A percentile compares a stretch with the other conserved stretches of the same genome.
These are phyloP conservation scores for Pseudocercospora eumusae DNA, from an alignment of 2,329 filamentous ascomycete genomes.

Conservation along the genomic window DNA sequence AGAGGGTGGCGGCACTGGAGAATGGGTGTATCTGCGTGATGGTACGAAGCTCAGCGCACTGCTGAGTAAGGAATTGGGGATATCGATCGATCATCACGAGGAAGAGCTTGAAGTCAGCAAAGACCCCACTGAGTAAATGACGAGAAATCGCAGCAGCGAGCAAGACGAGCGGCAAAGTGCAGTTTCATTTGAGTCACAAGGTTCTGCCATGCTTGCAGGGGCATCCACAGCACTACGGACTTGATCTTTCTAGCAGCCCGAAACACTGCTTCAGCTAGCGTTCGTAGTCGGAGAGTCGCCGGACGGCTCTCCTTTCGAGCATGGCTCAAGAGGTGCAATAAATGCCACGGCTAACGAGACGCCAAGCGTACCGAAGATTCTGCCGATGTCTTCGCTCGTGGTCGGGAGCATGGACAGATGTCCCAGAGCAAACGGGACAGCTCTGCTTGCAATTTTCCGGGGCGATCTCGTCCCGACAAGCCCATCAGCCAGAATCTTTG, in stretches of 20 bases:
- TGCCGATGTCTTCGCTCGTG: neutral
- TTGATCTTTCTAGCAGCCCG: neutral
- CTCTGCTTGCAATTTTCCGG: neutral
- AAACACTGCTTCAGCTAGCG: neutral
- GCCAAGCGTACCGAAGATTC: neutral
- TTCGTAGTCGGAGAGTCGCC: neutral
- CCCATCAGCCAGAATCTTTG: neutral
- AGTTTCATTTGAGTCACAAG: neutral
- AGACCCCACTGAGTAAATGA: constrained; percentile 33
- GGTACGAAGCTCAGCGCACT: constrained; percentile 73
- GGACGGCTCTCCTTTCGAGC: neutral
- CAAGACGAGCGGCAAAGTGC: neutral
- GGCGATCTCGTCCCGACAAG: neutral
- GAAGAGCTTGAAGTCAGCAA: constrained; percentile 33
- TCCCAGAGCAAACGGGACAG: neutral
- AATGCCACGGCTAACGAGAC: neutral
- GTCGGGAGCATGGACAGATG: neutral
- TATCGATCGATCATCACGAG: constrained; percentile 55
- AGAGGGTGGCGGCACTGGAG: constrained; percentile 69
- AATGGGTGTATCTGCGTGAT: constrained; percentile 88
- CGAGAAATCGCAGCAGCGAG: neutral
- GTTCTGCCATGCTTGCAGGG: neutral
- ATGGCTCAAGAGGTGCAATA: neutral
- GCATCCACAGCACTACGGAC: neutral
- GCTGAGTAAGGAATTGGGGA: constrained; percentile 72